phyloP scores from a whole-genome alignment of 768 basidiomycete species.

The Termitomyces sp. region DNA sequence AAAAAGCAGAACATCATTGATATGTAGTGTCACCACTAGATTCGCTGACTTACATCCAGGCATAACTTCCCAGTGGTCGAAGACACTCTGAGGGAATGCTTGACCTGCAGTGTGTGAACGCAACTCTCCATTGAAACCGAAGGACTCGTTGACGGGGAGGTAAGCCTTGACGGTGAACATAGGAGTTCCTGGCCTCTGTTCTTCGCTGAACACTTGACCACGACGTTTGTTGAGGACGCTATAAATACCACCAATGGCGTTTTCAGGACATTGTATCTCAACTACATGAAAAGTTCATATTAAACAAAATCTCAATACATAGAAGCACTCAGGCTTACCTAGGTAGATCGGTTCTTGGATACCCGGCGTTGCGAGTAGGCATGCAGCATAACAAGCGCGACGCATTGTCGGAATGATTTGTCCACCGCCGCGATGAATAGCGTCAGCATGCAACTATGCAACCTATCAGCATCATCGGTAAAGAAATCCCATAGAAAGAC shows the following conservation, averaged over 20 bases:
- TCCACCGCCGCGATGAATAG: constrained; percentile 99
- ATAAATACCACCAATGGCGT: constrained; percentile 98
- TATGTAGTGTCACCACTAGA: background rate
- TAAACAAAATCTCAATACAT: background rate
- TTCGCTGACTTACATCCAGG: constrained; percentile 53
- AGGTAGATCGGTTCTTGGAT: constrained; percentile 97
- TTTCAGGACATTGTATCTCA: constrained; percentile 98
- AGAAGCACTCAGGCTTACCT: constrained; percentile 36
- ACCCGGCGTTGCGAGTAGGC: constrained; percentile 83
- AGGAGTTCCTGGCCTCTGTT: constrained; percentile 94
- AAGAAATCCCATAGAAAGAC: constrained; percentile 13
- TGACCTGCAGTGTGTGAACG: constrained; percentile 91
- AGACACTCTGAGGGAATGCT: constrained; percentile 96
- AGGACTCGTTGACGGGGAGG: constrained; percentile 87
- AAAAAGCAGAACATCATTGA: background rate
- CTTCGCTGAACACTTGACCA: constrained; percentile 98
- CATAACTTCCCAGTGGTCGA: constrained; percentile 93
- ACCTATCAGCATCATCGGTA: background rate
- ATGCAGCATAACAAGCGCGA: constrained; percentile 94
- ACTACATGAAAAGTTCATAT: constrained; percentile 36
- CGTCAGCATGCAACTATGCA: constrained; percentile 87
- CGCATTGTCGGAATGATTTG: constrained; percentile 98
- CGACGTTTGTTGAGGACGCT: constrained; percentile 90
- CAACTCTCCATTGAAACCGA: constrained; percentile 97
- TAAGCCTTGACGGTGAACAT: constrained; percentile 99